Evolutionary conservation across 768 basidiomycete species (phyloP), one percentile per base, ranked within the genome.

Genomic region (Suillus paluster): DNA sequence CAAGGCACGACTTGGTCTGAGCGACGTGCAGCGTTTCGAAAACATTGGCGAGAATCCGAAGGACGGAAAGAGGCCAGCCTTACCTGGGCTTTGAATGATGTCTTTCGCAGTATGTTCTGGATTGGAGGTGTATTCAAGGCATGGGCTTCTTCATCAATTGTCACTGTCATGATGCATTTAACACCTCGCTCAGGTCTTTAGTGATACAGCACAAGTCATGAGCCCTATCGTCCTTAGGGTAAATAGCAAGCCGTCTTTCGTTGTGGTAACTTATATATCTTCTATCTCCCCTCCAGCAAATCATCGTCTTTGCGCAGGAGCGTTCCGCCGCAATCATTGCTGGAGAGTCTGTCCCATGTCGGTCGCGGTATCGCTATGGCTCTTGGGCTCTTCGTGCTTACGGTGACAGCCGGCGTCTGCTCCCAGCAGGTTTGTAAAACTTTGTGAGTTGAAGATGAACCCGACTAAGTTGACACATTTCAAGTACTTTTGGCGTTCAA

Each of bases 401-500:
- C 80, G 11, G 77, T 89, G 55, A 68, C 76, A n/a, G 72, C 86
- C 0, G 86, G 85, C 65, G 69, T 92, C 53, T 80, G 80, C 50
- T 81, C 86, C 54, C 87, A 92, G 68, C 88, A 89, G 79, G 87
- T 83, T 19, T 2, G 34, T 63, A 27, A 56, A 7, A 19, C 23
- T 34, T 59, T 25, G 41, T 27, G 15, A 45, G 30, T 30, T 25
- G 38, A 11, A 17, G 33, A 9, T 57, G 21, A 23, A 30, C n/a
- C 49, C n/a, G 6, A 5, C 14, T 17, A 14, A 19, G 19, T 39
- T 57, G n/a, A 23, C 12, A 5, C n/a, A 52, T 21, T n/a, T 23
- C n/a, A 61, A 86, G 82, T 91, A 88, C 75, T 91, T 92, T 78
- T 87, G 86, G 81, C 79, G 86, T 44, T 85, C 86, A 6, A 89